Conservation (phyloP, 768 basidiomycete species). For the Tephrocybe rancida region DNA sequence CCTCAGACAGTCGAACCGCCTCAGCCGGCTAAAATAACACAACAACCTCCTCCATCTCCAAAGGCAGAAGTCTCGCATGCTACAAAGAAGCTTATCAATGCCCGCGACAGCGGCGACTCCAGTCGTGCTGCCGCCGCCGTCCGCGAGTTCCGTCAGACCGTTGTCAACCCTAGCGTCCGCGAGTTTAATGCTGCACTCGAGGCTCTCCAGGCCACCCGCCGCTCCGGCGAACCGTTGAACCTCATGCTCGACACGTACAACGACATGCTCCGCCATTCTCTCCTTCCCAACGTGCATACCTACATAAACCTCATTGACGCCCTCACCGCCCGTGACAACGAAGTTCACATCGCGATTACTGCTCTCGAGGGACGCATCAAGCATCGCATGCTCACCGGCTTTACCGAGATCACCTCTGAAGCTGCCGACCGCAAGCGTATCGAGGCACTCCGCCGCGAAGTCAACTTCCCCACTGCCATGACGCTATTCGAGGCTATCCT, state of each 20-base stretch:
- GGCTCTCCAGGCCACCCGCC: constrained; percentile 50
- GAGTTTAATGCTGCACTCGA: constrained; percentile 69
- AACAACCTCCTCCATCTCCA: too few species aligned
- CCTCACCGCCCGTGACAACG: constrained; percentile 67
- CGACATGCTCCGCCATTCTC: constrained; percentile 60
- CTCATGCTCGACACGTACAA: constrained; percentile 71
- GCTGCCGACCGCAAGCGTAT: constrained; percentile 40
- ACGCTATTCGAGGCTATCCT: constrained; percentile 69
- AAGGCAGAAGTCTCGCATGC: constrained; percentile 18
- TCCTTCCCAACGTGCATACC: constrained; percentile 65
- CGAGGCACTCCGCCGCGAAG: constrained; percentile 54
- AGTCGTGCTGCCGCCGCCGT: constrained; percentile 34
- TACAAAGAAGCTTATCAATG: constrained; percentile 23
- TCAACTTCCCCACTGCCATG: constrained; percentile 72
- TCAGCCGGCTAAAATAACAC: background rate
- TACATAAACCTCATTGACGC: constrained; percentile 64
- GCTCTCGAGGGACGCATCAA: constrained; percentile 44
- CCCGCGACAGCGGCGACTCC: constrained; percentile 26
- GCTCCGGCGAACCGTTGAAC: constrained; percentile 53
- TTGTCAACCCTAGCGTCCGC: constrained; percentile 37
- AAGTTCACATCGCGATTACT: constrained; percentile 51
- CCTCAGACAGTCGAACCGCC: constrained; percentile 19
- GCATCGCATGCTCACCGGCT: constrained; percentile 31
- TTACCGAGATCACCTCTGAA: constrained; percentile 17
- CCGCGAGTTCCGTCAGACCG: constrained; percentile 31